phyloP scores from a whole-genome alignment of 2,329 filamentous ascomycete genomes.

The Phoma sp. region DNA sequence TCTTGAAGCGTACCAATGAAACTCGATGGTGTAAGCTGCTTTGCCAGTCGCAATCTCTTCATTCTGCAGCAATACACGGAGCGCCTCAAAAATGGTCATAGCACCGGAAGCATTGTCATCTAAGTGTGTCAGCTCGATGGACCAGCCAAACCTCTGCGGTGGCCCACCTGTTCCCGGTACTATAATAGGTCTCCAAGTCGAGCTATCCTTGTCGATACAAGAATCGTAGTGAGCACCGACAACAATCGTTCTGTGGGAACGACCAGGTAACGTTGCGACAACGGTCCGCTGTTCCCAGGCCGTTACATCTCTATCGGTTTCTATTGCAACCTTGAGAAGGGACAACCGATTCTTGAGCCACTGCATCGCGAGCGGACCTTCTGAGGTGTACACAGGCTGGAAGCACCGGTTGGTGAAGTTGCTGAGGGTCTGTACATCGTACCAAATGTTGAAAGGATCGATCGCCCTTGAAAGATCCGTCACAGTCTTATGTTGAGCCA shows the following conservation, averaged over 20 bases:
- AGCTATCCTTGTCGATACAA: no score
- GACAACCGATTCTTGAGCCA: not conserved
- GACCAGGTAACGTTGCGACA: not conserved
- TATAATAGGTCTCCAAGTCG: no score
- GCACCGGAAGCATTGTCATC: conserved; percentile 88
- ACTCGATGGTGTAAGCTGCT: not conserved
- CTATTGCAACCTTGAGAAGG: not conserved
- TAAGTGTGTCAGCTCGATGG: not conserved
- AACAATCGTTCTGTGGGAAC: not conserved
- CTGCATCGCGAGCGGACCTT: not conserved
- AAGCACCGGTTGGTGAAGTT: not conserved
- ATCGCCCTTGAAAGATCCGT: not conserved
- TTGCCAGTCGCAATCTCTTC: not conserved
- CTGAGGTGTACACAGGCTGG: not conserved
- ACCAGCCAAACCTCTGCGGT: no score
- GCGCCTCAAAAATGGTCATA: conserved; percentile 81
- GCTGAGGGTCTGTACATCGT: not conserved
- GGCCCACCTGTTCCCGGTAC: no score
- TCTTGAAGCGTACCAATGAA: not conserved
- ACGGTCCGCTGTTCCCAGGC: not conserved
- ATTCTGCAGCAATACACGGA: conserved; percentile 51
- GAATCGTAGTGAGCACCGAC: not conserved
- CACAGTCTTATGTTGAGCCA: not conserved
- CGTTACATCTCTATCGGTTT: no score
- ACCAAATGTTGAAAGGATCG: not conserved